Evolutionary conservation across 345 rosid genomes (phyloP).

Genomic region (Eucalyptus curtisii): DNA sequence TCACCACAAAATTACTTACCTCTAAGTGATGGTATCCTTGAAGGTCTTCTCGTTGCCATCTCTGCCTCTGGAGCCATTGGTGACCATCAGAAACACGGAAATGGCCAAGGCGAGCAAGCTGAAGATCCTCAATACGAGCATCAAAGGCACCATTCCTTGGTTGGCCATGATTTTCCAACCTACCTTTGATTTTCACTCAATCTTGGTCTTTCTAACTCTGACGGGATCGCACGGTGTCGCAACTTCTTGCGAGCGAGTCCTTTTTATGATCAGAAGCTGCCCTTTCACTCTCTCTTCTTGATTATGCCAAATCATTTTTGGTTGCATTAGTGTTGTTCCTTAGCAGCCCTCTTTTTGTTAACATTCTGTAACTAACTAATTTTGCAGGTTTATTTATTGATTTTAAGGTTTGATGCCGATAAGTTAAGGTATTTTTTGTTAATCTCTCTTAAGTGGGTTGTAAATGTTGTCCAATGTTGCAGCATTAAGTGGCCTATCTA

Average conservation of each 20-base stretch:
- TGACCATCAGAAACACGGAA: neutral
- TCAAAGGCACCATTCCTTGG: neutral
- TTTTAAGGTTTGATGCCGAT: neutral
- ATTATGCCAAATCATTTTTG: neutral
- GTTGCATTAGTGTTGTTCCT: neutral
- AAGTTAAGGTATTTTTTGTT: neutral
- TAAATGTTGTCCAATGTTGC: neutral
- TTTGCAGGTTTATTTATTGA: neutral
- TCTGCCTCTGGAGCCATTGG: neutral
- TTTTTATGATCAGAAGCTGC: neutral
- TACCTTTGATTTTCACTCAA: neutral
- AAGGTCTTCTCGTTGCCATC: conserved; percentile 6
- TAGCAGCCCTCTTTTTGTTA: neutral
- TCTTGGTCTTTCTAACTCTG: neutral
- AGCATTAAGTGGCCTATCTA: neutral
- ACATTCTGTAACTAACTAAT: neutral
- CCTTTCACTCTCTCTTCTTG: neutral
- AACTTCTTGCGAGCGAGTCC: neutral
- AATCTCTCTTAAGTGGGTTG: neutral
- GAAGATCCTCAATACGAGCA: conserved; percentile 11
- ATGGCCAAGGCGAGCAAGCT: neutral
- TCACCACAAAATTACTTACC: neutral
- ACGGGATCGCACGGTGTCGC: neutral
- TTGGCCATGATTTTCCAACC: neutral
- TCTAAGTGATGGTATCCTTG: conserved; percentile 8